phyloP scores from a whole-genome alignment of 2,329 filamentous ascomycete species.

The Phyllosticta capitalensis region DNA sequence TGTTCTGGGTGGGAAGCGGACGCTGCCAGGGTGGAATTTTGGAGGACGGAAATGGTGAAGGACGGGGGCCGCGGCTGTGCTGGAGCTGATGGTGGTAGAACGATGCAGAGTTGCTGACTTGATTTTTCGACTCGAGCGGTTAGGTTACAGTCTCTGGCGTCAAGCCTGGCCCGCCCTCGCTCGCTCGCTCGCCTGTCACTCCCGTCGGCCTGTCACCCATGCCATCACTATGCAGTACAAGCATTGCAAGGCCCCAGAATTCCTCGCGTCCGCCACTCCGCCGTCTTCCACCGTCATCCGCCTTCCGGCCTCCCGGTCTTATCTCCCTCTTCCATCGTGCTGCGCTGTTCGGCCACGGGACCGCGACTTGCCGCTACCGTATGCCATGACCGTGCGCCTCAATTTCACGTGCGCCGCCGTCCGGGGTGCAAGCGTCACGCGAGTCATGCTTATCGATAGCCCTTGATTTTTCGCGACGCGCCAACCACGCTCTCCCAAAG shows the following conservation, averaged over 20 bases:
- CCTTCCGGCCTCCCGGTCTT: neutral
- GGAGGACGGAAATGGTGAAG: neutral
- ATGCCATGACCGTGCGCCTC: neutral
- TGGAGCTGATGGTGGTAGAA: neutral
- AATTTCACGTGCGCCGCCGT: neutral
- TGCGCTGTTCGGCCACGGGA: neutral
- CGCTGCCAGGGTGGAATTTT: constrained; percentile 7
- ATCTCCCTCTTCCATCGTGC: neutral
- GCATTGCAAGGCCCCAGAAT: neutral
- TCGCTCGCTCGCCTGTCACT: neutral
- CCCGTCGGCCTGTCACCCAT: no score
- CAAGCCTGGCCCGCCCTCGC: neutral
- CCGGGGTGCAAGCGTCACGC: neutral
- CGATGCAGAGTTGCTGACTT: neutral
- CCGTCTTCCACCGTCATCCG: neutral
- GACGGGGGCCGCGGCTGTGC: neutral
- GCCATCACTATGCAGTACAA: neutral
- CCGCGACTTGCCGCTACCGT: neutral
- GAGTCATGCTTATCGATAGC: constrained; percentile 8
- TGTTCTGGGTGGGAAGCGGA: constrained; percentile 5
- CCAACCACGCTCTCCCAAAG: neutral
- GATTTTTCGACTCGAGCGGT: neutral
- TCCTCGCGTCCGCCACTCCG: neutral
- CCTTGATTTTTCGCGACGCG: constrained; percentile 5
- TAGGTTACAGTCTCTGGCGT: neutral